Evolutionary conservation across 2,329 filamentous ascomycete genomes (phyloP).

Genomic region (Xylariomycetidae sp.): DNA sequence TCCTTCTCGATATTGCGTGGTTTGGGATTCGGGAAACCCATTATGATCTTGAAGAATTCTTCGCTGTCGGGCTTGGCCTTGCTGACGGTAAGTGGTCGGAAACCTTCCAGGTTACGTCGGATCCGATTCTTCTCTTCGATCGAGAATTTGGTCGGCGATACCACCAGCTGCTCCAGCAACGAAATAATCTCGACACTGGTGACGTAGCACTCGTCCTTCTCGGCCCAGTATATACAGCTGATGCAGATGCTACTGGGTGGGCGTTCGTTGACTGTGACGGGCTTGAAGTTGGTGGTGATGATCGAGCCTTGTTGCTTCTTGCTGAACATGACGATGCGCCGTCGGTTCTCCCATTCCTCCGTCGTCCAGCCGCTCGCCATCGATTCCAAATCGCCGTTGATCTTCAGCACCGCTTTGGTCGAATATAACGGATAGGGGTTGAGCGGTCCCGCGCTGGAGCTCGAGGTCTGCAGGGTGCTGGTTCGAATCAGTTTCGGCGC

Average conservation of each 20-base stretch:
- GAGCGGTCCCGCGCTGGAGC: slow-evolving; percentile 42
- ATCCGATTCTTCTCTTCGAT: slow-evolving; percentile 99
- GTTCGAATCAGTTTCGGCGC: slow-evolving; percentile 49
- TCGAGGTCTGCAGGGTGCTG: slow-evolving; percentile 42
- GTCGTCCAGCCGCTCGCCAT: slow-evolving; percentile 81
- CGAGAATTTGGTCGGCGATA: slow-evolving; percentile 68
- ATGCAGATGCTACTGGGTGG: slow-evolving; percentile 84
- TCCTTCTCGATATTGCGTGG: slow-evolving; percentile 98
- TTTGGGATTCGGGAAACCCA: slow-evolving; percentile 93
- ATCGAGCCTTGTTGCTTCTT: slow-evolving; percentile 77
- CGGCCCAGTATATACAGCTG: slow-evolving; percentile 96
- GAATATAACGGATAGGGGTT: slow-evolving; percentile 78
- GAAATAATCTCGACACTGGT: slow-evolving; percentile 97
- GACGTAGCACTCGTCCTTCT: slow-evolving; percentile 84
- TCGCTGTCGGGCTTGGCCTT: slow-evolving; percentile 90
- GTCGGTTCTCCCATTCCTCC: slow-evolving; percentile 72
- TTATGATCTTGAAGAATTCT: slow-evolving; percentile 98
- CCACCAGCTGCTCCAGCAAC: slow-evolving; percentile 86
- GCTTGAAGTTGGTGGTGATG: slow-evolving; percentile 72
- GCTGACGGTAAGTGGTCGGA: slow-evolving; percentile 85
- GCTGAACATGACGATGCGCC: slow-evolving; percentile 83
- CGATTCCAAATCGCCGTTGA: slow-evolving; percentile 74
- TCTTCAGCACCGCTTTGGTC: slow-evolving; percentile 77
- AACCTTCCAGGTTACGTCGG: slow-evolving; percentile 89
- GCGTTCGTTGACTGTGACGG: slow-evolving; percentile 73